phyloP scores from a whole-genome alignment of 306 rosid genomes.

The Dicorynia guianensis region DNA sequence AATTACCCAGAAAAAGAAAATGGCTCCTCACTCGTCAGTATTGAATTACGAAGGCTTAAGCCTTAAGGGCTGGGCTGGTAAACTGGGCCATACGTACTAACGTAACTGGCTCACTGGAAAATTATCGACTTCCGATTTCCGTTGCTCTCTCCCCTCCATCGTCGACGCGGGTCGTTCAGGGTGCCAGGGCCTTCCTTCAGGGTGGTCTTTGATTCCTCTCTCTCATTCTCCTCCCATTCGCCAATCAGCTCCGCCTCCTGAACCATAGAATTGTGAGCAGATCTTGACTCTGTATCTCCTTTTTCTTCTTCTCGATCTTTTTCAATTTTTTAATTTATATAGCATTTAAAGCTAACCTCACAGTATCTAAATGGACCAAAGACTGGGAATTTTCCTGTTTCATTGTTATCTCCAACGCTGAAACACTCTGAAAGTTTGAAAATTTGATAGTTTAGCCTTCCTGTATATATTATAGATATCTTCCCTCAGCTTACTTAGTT shows the following conservation, averaged over 20 bases:
- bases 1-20: too few species aligned
- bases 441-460: not conserved
- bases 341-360: not conserved
- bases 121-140: not conserved
- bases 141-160: not conserved
- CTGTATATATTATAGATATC: not conserved
- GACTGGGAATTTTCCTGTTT: not conserved
- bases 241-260: not conserved
- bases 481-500: not conserved
- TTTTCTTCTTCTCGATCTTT: not conserved
- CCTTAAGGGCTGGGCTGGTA: not conserved
- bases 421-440: not conserved
- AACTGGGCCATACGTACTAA: not conserved
- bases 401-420: not conserved
- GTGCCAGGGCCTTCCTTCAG: not conserved
- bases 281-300: not conserved
- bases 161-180: not conserved
- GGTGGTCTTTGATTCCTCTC: not conserved
- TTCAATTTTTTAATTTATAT: not conserved
- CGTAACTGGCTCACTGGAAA: not conserved
- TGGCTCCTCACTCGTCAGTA: too few species aligned
- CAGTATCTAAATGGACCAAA: not conserved
- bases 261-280: not conserved
- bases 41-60: too few species aligned
- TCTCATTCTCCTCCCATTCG: not conserved